Base-by-base conservation (phyloP, 495 filamentous ascomycete genomes). In the Penicillium bialowiezense region DNA sequence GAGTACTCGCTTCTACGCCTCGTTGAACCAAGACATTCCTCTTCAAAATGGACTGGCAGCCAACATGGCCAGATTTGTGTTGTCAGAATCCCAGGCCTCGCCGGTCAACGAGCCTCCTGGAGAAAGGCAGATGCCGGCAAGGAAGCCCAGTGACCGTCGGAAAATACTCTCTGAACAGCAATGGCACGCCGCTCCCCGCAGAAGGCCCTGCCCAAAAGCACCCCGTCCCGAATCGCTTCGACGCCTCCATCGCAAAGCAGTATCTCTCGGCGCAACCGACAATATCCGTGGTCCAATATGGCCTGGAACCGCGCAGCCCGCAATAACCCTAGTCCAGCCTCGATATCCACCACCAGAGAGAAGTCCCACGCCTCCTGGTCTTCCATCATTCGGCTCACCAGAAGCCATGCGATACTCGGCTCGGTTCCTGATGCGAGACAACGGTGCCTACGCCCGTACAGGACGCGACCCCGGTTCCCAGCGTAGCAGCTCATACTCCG, bases 341-440 rank as follows among this genome's bases (percentile, higher is more conserved):
- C 49, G 28, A 26, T 69, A 63, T 42, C 71, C 71, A 34, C 71
- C 74, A 20, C 74, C 74, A 6, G 52, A 54, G 23, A 59, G 75
- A 47, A 45, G 56, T 8, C 70, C 73, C 5, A 78, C 75, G 7
- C 75, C 75, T 21, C 73, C 74, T 2, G 72, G 74, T 2, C 52
- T 78, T 29, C 75, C 75, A 1, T 72, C 71, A 1, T 78, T 78
- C 47, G 68, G 70, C 21, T 67, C 69, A 9, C 63, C 58, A 15
- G 73, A 75, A 56, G 75, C 75, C 6, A 46, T 73, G 7, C 51
- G 53, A 14, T 69, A 59, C 50, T 59, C 67, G 20, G 51, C 60
- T 7, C 69, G 56, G 15, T 66, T 68, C 21, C 34, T 59, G 18
- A 18, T 37, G 3, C 45, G 48, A 41, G 38, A 44, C 4, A 49